Percentiles rank a stretch among this genome's conserved stretches.
These are phyloP conservation scores for Ceratocystiopsis minuta DNA, from an alignment of 2,329 filamentous ascomycete species.

Conservation along the genomic window DNA sequence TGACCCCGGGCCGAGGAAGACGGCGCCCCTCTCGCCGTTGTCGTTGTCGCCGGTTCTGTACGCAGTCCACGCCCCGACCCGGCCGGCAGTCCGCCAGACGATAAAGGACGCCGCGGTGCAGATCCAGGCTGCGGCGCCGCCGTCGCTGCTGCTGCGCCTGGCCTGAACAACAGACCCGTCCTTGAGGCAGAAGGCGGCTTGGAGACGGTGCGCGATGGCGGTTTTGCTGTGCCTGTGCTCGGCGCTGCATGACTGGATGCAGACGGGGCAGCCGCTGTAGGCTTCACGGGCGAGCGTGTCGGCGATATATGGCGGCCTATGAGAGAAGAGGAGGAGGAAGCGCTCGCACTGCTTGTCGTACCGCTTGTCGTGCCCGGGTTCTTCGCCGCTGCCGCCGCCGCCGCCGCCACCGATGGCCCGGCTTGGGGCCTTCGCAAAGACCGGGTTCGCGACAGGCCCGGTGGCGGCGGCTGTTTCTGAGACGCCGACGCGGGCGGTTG, in stretches of 20 bases:
- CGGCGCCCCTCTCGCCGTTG: not conserved
- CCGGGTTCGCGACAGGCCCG: conserved; percentile 23
- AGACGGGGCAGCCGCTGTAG: not conserved
- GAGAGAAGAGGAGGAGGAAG: not conserved
- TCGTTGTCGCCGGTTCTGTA: not conserved
- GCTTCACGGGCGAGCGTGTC: conserved; percentile 30
- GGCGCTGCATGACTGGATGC: not conserved
- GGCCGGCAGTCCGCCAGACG: not conserved
- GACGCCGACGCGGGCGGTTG: too few species aligned
- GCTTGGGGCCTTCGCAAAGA: conserved; percentile 27
- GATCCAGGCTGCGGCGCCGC: not conserved
- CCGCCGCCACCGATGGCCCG: conserved; percentile 3
- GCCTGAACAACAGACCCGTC: not conserved
- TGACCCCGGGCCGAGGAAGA: conserved; percentile 1
- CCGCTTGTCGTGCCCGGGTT: too few species aligned
- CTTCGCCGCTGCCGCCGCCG: not conserved
- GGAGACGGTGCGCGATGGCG: not conserved
- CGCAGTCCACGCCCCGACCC: not conserved
- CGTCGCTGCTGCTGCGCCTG: not conserved
- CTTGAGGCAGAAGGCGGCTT: conserved; percentile 5
- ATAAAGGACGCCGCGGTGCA: conserved; percentile 10
- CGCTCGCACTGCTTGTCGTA: not conserved
- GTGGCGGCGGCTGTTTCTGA: not conserved
- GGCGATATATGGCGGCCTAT: conserved; percentile 22
- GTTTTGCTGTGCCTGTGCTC: conserved; percentile 2